Evolutionary conservation across 306 rosid genomes (phyloP), one percentile per base, ranked within the genome.

Genomic region (Prunus armeniaca): DNA sequence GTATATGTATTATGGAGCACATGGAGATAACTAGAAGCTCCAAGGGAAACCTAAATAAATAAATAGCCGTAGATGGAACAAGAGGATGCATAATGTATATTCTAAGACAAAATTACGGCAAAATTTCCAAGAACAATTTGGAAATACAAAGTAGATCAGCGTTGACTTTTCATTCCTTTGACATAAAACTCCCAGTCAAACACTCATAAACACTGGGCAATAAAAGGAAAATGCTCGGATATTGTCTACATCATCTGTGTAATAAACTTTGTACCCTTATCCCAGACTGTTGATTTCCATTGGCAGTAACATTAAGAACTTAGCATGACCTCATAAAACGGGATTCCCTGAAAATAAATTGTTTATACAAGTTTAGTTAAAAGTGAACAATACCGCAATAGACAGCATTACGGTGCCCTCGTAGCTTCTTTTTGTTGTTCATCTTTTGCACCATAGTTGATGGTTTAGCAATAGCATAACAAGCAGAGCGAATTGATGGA

Each of bases 381-480:
- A 58, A 79, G 78, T 34, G 70, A 73, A 69, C 38, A 82, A 71
- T 93, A 93, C 98, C 98, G 71, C 98, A 93, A 73, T 93, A 93
- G 78, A 93, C 98, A 85, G 95, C 93, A 86, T 82, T 87, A 57
- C 94, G 96, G 67, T 93, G 98, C 74, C 98, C 98, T 86, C 98
- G 81, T 67, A 93, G 78, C 88, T 91, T 91, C 85, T 82, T 93
- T 76, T 83, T 91, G 81, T 86, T 88, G 81, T 93, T 88, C 94
- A 93, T 93, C 87, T 80, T 91, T 80, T 91, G 93, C 81, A 93
- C 91, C 91, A 93, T 76, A 67, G 96, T 93, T n/a, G 90, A 91
- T 73, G 98, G 98, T 79, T 89, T 91, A 78, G 96, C 96, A 76
- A 93, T 86, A 55, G 95, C 96, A 86, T 90, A 93, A 75, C 98